Percentiles rank a stretch among this genome's conserved stretches.
phyloP scores from a whole-genome alignment of 2,329 filamentous ascomycete genomes.

The Monosporascus sp. region DNA sequence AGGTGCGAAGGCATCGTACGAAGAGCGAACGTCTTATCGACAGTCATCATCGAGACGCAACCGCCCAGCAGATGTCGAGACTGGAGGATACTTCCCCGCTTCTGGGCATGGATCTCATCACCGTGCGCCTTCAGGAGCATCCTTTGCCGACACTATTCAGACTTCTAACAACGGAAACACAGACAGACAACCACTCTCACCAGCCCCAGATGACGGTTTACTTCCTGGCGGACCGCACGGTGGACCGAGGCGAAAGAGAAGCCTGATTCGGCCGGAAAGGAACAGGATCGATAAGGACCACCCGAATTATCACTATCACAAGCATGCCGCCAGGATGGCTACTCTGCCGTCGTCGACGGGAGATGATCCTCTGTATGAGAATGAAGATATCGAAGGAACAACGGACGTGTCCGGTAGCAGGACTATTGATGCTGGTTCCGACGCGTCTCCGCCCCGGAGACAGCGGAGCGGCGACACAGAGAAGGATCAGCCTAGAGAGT shows the following conservation, averaged over 20 bases:
- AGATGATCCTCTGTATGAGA: constrained; percentile 81
- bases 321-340: constrained; percentile 90
- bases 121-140: constrained; percentile 53
- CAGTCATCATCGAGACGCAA: constrained; percentile 63
- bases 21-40: constrained; percentile 60
- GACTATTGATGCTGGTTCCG: constrained; percentile 41
- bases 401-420: constrained; percentile 47
- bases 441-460: constrained; percentile 35
- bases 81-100: constrained; percentile 47
- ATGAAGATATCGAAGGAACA: constrained; percentile 69
- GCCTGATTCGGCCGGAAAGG: constrained; percentile 83
- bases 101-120: constrained; percentile 37
- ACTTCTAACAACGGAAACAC: constrained; percentile 46
- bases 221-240: constrained; percentile 22
- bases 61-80: constrained; percentile 65
- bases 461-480: constrained; percentile 32
- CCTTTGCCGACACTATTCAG: constrained; percentile 52
- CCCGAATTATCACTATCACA: constrained; percentile 91
- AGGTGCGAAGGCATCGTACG: constrained; percentile 52
- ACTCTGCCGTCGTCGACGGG: constrained; percentile 88
- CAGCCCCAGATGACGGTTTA: constrained; percentile 33
- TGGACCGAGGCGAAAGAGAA: constrained; percentile 64
- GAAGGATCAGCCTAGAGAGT: constrained; percentile 29
- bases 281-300: constrained; percentile 80
- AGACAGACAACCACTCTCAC: constrained; percentile 52